Percentiles rank a stretch among this genome's conserved stretches.
Conservation (phyloP, 495 filamentous ascomycete species). For the Penicillium soppii region DNA sequence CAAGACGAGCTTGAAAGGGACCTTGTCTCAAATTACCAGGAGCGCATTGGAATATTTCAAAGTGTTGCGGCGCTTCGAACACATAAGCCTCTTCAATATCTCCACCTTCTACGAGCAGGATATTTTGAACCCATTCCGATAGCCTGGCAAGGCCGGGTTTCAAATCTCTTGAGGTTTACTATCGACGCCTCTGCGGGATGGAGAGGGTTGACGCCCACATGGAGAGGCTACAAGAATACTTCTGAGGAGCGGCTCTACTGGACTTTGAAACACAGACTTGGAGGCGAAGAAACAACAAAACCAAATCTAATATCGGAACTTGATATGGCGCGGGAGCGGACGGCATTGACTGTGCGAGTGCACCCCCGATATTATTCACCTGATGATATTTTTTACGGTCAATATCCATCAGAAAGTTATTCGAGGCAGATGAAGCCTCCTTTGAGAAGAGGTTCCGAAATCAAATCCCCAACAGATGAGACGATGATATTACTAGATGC, state of each 20-base stretch:
- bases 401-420: slow-evolving; percentile 39
- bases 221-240: slow-evolving; percentile 48
- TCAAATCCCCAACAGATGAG: slow-evolving; percentile 36
- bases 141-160: slow-evolving; percentile 37
- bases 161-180: slow-evolving; percentile 45
- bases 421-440: slow-evolving; percentile 46
- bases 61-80: slow-evolving; percentile 40
- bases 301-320: slow-evolving; percentile 44
- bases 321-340: slow-evolving; percentile 39
- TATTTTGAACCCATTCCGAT: slow-evolving; percentile 51
- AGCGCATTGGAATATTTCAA: slow-evolving; percentile 38
- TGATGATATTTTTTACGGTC: slow-evolving; percentile 40
- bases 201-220: slow-evolving; percentile 47
- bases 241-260: slow-evolving; percentile 51
- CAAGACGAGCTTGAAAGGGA: slow-evolving; percentile 33
- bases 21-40: slow-evolving; percentile 41
- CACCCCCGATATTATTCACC: slow-evolving; percentile 36
- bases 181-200: slow-evolving; percentile 45
- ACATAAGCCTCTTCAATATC: slow-evolving; percentile 40
- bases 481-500: slow-evolving; percentile 50
- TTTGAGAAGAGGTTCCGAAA: slow-evolving; percentile 32
- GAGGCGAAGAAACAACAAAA: slow-evolving; percentile 29
- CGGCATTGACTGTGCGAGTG: slow-evolving; percentile 41
- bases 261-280: slow-evolving; percentile 43
- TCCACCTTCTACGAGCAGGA: slow-evolving; percentile 47